Evolutionary conservation across 345 rosid species (phyloP).

Genomic region (Camelina hispida): DNA sequence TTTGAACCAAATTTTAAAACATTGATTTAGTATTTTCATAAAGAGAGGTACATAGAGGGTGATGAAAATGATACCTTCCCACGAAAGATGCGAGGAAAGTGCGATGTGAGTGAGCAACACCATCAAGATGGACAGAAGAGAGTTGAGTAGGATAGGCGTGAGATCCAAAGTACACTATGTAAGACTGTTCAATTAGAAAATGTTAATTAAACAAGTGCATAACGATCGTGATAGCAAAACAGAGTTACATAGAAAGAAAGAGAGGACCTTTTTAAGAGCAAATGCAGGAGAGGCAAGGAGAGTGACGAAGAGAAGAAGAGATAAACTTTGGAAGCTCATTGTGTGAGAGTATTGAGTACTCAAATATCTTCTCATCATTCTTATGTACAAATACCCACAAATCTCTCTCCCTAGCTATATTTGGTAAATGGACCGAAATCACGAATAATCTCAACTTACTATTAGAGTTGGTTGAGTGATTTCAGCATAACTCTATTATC

Average conservation of each 20-base stretch:
- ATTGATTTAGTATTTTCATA: background rate
- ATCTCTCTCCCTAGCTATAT: conserved; percentile 25
- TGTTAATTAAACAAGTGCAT: background rate
- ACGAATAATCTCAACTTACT: conserved; percentile 31
- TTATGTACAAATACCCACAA: conserved; percentile 24
- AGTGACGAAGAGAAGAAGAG: conserved; percentile 34
- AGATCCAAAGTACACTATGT: conserved; percentile 76
- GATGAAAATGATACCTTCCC: conserved; percentile 49
- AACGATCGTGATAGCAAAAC: conserved; percentile 2
- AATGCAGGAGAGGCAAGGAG: conserved; percentile 43
- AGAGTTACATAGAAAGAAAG: background rate
- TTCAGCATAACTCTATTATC: conserved; percentile 17
- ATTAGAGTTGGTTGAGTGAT: conserved; percentile 25
- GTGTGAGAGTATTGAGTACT: background rate
- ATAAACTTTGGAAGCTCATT: conserved; percentile 36
- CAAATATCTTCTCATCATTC: background rate
- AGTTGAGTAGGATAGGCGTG: conserved; percentile 53
- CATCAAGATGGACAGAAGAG: conserved; percentile 45
- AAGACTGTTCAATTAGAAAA: conserved; percentile 46
- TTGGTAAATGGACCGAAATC: conserved; percentile 29
- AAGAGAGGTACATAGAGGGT: background rate
- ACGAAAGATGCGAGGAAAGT: conserved; percentile 57
- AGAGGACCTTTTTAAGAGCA: conserved; percentile 54
- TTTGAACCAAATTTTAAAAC: background rate
- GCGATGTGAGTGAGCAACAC: conserved; percentile 53